phyloP scores from a whole-genome alignment of 345 rosid species.

The Lepidium didymum region DNA sequence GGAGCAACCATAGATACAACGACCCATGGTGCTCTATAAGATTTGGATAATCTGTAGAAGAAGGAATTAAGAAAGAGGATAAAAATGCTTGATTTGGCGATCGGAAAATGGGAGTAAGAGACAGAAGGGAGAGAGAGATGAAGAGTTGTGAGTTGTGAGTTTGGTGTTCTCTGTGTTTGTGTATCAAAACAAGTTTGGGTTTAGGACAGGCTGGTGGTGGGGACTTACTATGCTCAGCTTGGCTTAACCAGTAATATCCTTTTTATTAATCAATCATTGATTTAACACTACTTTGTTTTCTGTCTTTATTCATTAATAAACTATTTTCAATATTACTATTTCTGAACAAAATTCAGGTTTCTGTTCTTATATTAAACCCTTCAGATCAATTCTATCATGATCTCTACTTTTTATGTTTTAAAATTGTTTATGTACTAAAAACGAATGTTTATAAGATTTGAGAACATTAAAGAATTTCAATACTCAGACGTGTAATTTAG shows the following conservation, averaged over 20 bases:
- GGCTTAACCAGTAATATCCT: not conserved
- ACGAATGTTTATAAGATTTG: not conserved
- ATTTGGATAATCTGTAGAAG: not conserved
- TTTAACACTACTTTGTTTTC: conserved; percentile 4
- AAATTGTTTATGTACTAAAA: not conserved
- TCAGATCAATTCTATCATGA: not conserved
- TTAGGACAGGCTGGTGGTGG: conserved; percentile 35
- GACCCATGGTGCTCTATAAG: conserved; percentile 29
- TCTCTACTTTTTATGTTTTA: not conserved
- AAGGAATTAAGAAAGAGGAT: not conserved
- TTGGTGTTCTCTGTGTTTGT: not conserved
- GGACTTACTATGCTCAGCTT: conserved; percentile 28
- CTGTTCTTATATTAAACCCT: not conserved
- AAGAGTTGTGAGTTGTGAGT: not conserved
- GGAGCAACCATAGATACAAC: conserved; percentile 32
- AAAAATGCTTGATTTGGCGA: not conserved
- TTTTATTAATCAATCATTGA: not conserved
- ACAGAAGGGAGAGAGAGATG: not conserved
- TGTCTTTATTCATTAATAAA: not conserved
- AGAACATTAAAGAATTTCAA: not conserved
- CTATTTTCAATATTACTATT: not conserved
- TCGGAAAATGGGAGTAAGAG: no score
- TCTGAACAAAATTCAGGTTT: not conserved
- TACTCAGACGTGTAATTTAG: not conserved
- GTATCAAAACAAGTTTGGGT: conserved; percentile 19